phyloP scores from a whole-genome alignment of 441 rosid genomes.

The Kokia cookei region DNA sequence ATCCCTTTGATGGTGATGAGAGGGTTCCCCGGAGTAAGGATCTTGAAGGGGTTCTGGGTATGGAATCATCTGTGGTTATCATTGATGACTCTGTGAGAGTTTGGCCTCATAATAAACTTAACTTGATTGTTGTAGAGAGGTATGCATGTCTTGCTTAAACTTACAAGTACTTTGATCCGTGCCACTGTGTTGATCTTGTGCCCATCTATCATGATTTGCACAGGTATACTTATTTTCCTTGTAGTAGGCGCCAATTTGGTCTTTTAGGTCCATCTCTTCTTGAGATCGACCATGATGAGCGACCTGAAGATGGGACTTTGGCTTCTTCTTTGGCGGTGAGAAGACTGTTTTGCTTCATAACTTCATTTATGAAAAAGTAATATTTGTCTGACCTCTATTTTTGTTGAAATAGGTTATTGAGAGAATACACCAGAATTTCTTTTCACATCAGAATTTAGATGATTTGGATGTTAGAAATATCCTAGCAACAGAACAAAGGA shows the following conservation, averaged over 20 bases:
- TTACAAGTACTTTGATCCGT: background rate
- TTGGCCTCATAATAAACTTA: conserved; percentile 93
- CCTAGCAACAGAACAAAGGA: conserved; percentile 77
- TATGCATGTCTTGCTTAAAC: conserved; percentile 9
- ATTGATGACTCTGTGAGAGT: conserved; percentile 96
- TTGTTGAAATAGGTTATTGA: conserved; percentile 72
- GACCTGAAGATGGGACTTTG: conserved; percentile 95
- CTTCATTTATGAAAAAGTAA: background rate
- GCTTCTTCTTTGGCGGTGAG: conserved; percentile 93
- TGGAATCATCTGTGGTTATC: conserved; percentile 95
- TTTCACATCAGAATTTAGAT: conserved; percentile 58
- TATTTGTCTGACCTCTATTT: conserved; percentile 3
- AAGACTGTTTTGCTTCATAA: conserved; percentile 7
- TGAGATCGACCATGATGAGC: conserved; percentile 94
- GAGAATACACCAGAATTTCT: conserved; percentile 70
- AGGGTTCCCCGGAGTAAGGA: conserved; percentile 95
- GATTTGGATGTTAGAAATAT: conserved; percentile 90
- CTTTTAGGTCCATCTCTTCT: conserved; percentile 97
- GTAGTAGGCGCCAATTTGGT: conserved; percentile 97
- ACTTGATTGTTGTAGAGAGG: conserved; percentile 96
- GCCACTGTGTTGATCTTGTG: background rate
- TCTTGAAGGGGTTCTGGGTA: conserved; percentile 97
- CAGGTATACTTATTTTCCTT: conserved; percentile 95
- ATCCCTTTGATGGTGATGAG: conserved; percentile 76
- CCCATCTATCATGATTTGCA: conserved; percentile 12